Evolutionary conservation across 129 eudicot genomes (phyloP).

Genomic region (Smallanthus sonchifolius): DNA sequence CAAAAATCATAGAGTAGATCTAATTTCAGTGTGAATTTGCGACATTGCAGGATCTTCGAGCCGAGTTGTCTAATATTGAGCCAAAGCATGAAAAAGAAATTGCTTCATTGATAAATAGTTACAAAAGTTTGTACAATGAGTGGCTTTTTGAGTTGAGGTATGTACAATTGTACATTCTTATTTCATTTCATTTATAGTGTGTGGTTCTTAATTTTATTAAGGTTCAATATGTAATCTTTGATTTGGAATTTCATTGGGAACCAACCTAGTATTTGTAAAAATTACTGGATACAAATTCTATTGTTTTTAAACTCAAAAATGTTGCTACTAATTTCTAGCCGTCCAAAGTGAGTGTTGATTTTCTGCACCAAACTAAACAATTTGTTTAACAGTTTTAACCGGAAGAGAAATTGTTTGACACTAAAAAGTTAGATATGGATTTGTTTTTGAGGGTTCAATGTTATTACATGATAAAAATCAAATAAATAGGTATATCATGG

Average conservation of each 20-base stretch:
- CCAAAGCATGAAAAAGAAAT: slow-evolving; percentile 87
- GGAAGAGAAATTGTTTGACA: neutral
- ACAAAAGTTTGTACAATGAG: slow-evolving; percentile 52
- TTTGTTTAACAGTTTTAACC: neutral
- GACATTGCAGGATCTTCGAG: slow-evolving; percentile 64
- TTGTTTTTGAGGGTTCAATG: neutral
- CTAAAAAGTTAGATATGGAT: neutral
- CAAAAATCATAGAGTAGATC: neutral
- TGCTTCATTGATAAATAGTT: slow-evolving; percentile 49
- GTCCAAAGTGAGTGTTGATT: neutral
- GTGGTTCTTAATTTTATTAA: neutral
- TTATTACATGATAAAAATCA: neutral
- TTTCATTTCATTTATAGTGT: neutral
- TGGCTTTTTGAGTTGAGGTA: slow-evolving; percentile 79
- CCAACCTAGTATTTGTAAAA: neutral
- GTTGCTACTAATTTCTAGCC: neutral
- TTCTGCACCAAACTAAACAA: slow-evolving; percentile 6
- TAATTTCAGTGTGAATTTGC: neutral
- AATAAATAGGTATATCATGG: neutral
- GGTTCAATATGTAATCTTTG: neutral
- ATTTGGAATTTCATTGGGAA: neutral
- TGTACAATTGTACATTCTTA: slow-evolving; percentile 1
- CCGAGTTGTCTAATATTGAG: slow-evolving; percentile 57
- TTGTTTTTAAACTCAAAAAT: neutral
- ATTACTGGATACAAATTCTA: neutral